Conservation (phyloP, 1,139 yeast genomes). For the Starmera stellimalicola region DNA sequence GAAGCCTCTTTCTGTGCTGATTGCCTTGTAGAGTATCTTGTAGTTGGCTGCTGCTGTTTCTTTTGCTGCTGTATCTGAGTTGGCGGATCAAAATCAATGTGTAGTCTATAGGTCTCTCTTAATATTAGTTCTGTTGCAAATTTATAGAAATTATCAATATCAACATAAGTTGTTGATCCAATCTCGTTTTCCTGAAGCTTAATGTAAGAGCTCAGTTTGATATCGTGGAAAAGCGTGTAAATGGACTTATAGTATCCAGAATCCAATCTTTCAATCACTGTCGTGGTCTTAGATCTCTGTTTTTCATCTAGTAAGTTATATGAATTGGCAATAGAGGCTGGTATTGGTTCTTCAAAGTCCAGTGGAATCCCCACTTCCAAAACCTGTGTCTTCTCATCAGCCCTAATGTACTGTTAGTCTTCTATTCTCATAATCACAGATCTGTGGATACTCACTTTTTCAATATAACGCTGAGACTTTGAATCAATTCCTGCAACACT, state of each 20-base stretch:
- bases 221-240: slow-evolving; percentile 61
- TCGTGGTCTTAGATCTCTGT: slow-evolving; percentile 17
- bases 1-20: slow-evolving; percentile 10
- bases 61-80: neutral
- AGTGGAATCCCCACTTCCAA: slow-evolving; percentile 12
- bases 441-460: neutral
- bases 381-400: slow-evolving; percentile 9
- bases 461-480: neutral
- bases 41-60: neutral
- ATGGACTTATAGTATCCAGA: slow-evolving; percentile 32
- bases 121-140: slow-evolving; percentile 61
- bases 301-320: slow-evolving; percentile 5
- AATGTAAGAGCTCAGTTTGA: slow-evolving; percentile 52
- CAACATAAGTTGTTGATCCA: slow-evolving; percentile 48
- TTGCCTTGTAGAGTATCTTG: slow-evolving; percentile 9
- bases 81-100: slow-evolving; percentile 17
- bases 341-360: slow-evolving; percentile 12
- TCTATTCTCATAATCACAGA: neutral
- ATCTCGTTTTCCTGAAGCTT: slow-evolving; percentile 39
- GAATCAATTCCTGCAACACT: too few species aligned
- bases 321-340: slow-evolving; percentile 9
- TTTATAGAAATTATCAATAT: slow-evolving; percentile 61
- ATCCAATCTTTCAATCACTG: slow-evolving; percentile 25
- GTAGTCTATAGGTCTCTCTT: slow-evolving; percentile 56
- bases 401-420: slow-evolving; percentile 2